Percentiles rank a stretch among this genome's conserved stretches.
Evolutionary conservation across 345 rosid species (phyloP).

Genomic region (Linum usitatissimum): DNA sequence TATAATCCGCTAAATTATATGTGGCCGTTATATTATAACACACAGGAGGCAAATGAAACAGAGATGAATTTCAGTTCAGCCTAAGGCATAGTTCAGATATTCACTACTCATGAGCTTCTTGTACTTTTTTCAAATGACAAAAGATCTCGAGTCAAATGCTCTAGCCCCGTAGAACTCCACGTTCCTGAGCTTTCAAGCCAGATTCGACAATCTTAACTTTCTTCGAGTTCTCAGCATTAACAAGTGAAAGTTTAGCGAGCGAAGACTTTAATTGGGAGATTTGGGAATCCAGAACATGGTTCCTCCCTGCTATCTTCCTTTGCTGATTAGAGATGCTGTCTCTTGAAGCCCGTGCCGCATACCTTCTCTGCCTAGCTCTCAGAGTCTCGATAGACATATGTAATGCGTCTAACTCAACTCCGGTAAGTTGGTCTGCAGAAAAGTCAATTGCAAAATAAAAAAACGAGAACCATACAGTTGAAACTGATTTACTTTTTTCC

Average conservation of each 20-base stretch:
- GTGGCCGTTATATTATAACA: not conserved
- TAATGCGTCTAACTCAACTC: conserved; percentile 64
- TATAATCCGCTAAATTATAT: not conserved
- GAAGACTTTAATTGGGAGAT: conserved; percentile 58
- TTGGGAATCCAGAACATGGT: conserved; percentile 37
- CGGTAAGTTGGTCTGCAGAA: conserved; percentile 48
- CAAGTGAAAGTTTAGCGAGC: conserved; percentile 50
- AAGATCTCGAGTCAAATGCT: too few species aligned
- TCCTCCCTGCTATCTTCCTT: conserved; percentile 31
- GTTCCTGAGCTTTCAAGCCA: conserved; percentile 42
- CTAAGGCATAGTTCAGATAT: not conserved
- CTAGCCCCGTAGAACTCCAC: not conserved
- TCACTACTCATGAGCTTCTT: not conserved
- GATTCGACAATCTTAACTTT: conserved; percentile 65
- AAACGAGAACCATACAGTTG: not conserved
- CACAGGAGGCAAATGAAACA: not conserved
- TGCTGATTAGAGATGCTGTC: conserved; percentile 22
- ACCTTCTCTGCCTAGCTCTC: conserved; percentile 50
- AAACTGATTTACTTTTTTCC: not conserved
- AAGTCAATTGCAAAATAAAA: conserved; percentile 8
- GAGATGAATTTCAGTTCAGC: not conserved
- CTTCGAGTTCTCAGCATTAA: conserved; percentile 56
- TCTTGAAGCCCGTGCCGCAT: conserved; percentile 29
- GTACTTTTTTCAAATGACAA: too few species aligned
- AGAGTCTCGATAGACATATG: conserved; percentile 60